Evolutionary conservation across 257 asterid genomes (phyloP).

Genomic region (Petunia secreta): DNA sequence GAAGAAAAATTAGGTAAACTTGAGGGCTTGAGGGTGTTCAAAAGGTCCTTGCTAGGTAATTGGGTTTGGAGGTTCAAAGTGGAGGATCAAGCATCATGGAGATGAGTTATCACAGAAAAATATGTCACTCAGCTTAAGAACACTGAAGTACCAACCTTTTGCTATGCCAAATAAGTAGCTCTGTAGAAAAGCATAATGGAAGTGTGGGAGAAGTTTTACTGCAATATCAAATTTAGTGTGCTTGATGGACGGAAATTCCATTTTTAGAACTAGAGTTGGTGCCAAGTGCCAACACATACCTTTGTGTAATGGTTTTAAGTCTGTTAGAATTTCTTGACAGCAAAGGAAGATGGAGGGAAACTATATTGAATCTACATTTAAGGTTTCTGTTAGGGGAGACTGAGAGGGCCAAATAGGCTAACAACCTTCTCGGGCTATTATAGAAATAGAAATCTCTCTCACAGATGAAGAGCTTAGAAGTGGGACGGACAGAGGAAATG

Average conservation of each 20-base stretch:
- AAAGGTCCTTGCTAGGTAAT: background rate
- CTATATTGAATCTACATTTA: background rate
- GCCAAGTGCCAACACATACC: background rate
- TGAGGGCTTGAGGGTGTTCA: background rate
- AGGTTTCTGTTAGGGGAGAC: background rate
- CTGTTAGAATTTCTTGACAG: background rate
- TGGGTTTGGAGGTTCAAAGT: background rate
- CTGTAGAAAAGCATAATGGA: background rate
- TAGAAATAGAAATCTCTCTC: background rate
- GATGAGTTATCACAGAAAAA: background rate
- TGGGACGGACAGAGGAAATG: background rate
- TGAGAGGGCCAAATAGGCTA: background rate
- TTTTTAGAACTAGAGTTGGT: background rate
- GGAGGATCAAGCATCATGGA: background rate
- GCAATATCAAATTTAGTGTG: background rate
- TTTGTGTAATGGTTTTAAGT: background rate
- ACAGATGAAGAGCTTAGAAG: background rate
- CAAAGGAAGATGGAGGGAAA: background rate
- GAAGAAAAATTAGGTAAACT: background rate
- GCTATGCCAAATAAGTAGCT: background rate
- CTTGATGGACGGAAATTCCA: too few relatives aligned
- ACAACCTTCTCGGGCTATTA: background rate
- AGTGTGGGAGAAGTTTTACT: background rate
- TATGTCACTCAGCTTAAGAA: background rate
- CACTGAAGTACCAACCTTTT: background rate